These are phyloP conservation scores for Suillus sp. DNA, from an alignment of 768 basidiomycete genomes.

Conservation along the genomic window DNA sequence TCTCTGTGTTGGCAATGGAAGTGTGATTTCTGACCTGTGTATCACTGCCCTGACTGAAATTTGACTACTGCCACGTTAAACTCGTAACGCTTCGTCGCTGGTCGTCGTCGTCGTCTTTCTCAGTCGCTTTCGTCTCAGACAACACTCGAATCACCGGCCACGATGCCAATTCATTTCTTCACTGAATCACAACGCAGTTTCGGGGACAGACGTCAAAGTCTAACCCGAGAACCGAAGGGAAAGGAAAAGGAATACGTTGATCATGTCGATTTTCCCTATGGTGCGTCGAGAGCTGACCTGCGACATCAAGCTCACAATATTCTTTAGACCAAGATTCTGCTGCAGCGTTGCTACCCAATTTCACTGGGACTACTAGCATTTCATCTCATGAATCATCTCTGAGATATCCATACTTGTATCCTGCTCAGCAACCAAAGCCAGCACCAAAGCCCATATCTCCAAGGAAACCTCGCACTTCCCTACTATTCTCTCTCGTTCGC, in stretches of 20 bases:
- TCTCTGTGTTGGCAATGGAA: background rate
- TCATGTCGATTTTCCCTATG: background rate
- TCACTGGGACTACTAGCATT: constrained; percentile 20
- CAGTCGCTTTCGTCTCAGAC: constrained; percentile 2
- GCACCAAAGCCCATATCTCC: constrained; percentile 4
- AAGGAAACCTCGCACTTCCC: constrained; percentile 44
- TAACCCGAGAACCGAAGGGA: constrained; percentile 1
- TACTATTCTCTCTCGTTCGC: constrained; percentile 45
- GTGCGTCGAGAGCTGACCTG: background rate
- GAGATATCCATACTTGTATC: constrained; percentile 1
- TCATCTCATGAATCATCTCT: constrained; percentile 15
- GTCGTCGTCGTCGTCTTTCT: background rate
- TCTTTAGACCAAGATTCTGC: constrained; percentile 22
- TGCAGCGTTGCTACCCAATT: constrained; percentile 13
- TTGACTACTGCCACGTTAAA: constrained; percentile 8
- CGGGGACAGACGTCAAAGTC: background rate
- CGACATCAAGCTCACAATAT: background rate
- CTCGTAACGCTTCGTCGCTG: background rate
- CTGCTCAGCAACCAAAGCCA: background rate
- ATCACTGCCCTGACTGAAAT: background rate
- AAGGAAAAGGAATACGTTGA: constrained; percentile 4
- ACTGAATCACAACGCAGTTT: background rate
- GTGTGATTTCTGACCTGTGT: constrained; percentile 4
- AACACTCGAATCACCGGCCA: background rate
- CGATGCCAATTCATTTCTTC: constrained; percentile 10